These are phyloP conservation scores for Raffaelea ambrosiae DNA, from an alignment of 2,329 filamentous ascomycete genomes.

Conservation along the genomic window DNA sequence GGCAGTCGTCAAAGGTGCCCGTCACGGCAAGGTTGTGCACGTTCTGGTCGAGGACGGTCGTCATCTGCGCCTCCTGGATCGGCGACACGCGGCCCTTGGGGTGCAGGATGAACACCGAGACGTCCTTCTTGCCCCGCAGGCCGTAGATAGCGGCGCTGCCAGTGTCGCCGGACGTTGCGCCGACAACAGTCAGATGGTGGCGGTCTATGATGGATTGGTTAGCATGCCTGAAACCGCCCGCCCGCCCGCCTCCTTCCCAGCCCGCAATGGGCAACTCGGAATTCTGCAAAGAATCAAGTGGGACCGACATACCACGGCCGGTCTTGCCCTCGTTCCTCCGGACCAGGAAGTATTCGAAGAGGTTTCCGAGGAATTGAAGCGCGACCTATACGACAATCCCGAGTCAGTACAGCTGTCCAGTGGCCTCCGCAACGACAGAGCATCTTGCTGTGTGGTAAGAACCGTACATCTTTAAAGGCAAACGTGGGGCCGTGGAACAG, in stretches of 20 bases:
- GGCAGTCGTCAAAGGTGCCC: slow-evolving; percentile 93
- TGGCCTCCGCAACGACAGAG: no score
- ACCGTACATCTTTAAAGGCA: slow-evolving; percentile 78
- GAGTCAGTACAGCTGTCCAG: no score
- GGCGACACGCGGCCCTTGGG: slow-evolving; percentile 86
- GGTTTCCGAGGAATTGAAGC: slow-evolving; percentile 88
- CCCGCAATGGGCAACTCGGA: no score
- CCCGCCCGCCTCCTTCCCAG: no score
- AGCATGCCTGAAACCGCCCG: no score
- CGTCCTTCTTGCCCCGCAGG: slow-evolving; percentile 89
- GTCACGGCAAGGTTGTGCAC: slow-evolving; percentile 87
- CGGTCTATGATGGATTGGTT: slow-evolving; percentile 33
- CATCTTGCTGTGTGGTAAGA: no score
- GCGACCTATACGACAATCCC: slow-evolving; percentile 31
- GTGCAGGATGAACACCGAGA: slow-evolving; percentile 90
- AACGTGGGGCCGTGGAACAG: slow-evolving; percentile 95
- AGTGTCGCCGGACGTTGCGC: slow-evolving; percentile 81
- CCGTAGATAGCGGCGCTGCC: slow-evolving; percentile 96
- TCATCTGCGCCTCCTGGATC: slow-evolving; percentile 96
- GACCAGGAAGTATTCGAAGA: slow-evolving; percentile 83
- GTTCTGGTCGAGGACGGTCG: slow-evolving; percentile 80
- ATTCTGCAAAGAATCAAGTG: no score
- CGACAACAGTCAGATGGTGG: slow-evolving; percentile 78
- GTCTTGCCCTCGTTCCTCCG: slow-evolving; percentile 63
- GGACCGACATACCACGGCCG: slow-evolving; percentile 35